Base-by-base conservation (phyloP, 192 early-diverging fungal genomes). In the Coemansia sp. region DNA sequence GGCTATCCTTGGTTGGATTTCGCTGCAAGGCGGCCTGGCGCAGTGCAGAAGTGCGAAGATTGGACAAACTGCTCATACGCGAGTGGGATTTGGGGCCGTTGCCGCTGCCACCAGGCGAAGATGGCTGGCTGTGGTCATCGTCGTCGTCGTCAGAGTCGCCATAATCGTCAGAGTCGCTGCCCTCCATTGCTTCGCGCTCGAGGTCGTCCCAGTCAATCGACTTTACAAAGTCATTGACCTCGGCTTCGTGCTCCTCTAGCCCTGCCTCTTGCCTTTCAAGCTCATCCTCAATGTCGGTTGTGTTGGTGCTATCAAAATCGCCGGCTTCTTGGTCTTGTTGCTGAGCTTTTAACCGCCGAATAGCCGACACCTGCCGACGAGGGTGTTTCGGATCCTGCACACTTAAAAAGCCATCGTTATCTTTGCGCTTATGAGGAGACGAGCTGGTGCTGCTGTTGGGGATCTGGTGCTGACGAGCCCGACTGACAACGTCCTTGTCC, bases 211-310 rank as follows among this genome's bases (percentile, higher is more conserved):
- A 82, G 47, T 82, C 71, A 32, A 76, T 56, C 15, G 73, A 79
- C 41, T 81, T 77, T 18, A 88, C 61, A 53, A 86, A 85, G 19
- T 65, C 60, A 10, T 77, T 64, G 22, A 79, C 57, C 51, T 82
- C 72, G 41, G 51, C 69, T 26, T 74, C 80, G 57, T 81, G 77
- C 29, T 77, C 75, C 11, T 56, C 67, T 21, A 81, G 60, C 2
- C 65, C 61, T 2, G 70, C 70, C 22, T 78, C 73, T 34, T 79
- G 68, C 41, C 79, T 66, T 39, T 80, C 68, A 18, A 73, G 71
- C 49, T 71, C 64, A n/a, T 64, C 67, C 22, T 79, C 80, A 17
- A 79, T 54, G 13, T 74, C 68, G 1, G 60, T 73, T 8, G 77
- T 79, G 42, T 80, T 69, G 4, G 60, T 65, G 25, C 71, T 79